Evolutionary conservation across 2,329 filamentous ascomycete genomes (phyloP), one percentile per base, ranked within the genome.

Genomic region (Fusarium subglutinans): DNA sequence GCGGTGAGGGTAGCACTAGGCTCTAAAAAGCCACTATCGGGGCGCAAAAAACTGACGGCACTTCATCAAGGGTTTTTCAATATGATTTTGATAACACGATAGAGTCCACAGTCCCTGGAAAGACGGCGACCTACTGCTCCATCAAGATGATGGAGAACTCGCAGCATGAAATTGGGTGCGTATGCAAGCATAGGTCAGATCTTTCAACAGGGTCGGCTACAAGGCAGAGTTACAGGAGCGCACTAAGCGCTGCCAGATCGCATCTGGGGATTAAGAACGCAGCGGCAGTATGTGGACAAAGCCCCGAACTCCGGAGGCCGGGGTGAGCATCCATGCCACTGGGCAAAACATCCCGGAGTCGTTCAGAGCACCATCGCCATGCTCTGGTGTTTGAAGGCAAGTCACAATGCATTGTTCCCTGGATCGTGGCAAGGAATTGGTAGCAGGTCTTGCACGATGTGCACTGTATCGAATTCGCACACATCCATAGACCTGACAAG

Each of bases 221-320:
- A 76, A 66, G 76, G 70, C 69, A 77, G 51, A 77, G 74, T 55
- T 58, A 77, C 72, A 78, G 74, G 77, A 76, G 75, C 65, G 76
- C 76, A 78, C 77, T 78, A 78, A 76, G 67, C 70, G 74, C 75
- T 78, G 76, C 77, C 75, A 78, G 77, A 78, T 78, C 77, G 72
- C 75, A 78, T 78, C 76, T 70, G 69, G 74, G 72, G 75, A 73
- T 65, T 69, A 63, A 71, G 69, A 74, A 66, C 67, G 70, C 73
- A 76, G 73, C 76, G 75, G 76, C 73, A 78, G 73, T 66, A 77
- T 76, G 76, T 78, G 73, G 76, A 74, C 75, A 77, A 70, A 77
- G 76, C 71, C 75, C 64, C 73, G 64, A 73, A 64, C 69, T 70
- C 67, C 73, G 69, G 74, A 75, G 64, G 66, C 58, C 62, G 73